These are phyloP conservation scores for Chaetomiaceae sp. DNA, from an alignment of 2,329 filamentous ascomycete species.

Conservation along the genomic window DNA sequence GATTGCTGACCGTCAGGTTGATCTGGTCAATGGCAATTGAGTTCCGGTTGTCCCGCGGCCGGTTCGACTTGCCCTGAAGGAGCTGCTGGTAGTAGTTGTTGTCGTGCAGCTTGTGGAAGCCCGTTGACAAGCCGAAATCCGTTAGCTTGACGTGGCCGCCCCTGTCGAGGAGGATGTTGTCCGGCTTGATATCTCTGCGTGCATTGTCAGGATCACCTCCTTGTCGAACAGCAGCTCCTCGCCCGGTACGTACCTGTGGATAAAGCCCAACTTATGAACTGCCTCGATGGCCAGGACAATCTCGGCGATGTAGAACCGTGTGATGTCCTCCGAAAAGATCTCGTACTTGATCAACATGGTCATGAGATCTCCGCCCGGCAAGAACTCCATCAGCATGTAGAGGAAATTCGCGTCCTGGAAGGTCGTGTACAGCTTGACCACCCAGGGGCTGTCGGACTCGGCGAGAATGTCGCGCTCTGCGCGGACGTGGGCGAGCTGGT, in stretches of 20 bases:
- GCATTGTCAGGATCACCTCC: too few relatives aligned
- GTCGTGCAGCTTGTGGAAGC: conserved; percentile 95
- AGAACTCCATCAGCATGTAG: conserved; percentile 99
- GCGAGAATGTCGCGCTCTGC: conserved; percentile 96
- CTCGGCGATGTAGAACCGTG: conserved; percentile 97
- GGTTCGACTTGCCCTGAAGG: conserved; percentile 70
- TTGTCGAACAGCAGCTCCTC: too few relatives aligned
- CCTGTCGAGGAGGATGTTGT: conserved; percentile 93
- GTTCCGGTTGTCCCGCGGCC: conserved; percentile 74
- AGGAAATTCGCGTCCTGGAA: conserved; percentile 96
- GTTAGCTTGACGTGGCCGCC: conserved; percentile 97
- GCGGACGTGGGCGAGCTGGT: conserved; percentile 93
- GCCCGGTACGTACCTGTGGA: conserved; percentile 69
- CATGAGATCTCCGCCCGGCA: conserved; percentile 97
- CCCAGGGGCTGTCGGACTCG: conserved; percentile 99
- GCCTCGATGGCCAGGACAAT: conserved; percentile 98
- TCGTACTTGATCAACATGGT: conserved; percentile 99
- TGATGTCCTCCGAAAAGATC: conserved; percentile 98
- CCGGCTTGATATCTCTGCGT: conserved; percentile 85
- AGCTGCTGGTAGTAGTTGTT: conserved; percentile 98
- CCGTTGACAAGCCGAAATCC: conserved; percentile 94
- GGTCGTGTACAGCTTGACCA: conserved; percentile 96
- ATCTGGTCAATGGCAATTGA: conserved; percentile 97
- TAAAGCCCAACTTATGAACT: conserved; percentile 95
- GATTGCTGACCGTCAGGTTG: conserved; percentile 95